Evolutionary conservation across 176 grass and related monocot species (phyloP).

Genomic region (Oryza meridionalis): DNA sequence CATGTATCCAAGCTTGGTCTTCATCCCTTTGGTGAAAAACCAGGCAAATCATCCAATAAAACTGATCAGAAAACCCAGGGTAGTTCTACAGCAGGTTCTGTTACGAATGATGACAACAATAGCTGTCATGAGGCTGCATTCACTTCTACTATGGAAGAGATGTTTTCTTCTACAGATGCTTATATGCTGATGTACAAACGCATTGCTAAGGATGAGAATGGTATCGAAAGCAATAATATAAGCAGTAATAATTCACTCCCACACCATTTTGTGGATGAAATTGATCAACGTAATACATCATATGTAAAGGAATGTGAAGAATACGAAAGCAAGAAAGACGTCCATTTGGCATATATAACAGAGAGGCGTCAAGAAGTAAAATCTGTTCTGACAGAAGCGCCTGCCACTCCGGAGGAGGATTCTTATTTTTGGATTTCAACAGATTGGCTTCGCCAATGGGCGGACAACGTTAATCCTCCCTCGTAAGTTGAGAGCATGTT

Average conservation of each 20-base stretch:
- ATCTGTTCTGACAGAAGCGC: slow-evolving; percentile 75
- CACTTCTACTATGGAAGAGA: slow-evolving; percentile 47
- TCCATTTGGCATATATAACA: slow-evolving; percentile 59
- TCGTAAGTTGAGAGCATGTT: slow-evolving; percentile 56
- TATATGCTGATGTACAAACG: slow-evolving; percentile 98
- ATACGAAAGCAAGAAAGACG: slow-evolving; percentile 76
- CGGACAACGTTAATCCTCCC: slow-evolving; percentile 74
- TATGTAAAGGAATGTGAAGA: slow-evolving; percentile 71
- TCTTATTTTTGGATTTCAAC: slow-evolving; percentile 96
- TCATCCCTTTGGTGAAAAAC: slow-evolving; percentile 88
- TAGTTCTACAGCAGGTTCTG: slow-evolving; percentile 41
- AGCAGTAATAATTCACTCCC: slow-evolving; percentile 64
- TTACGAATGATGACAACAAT: slow-evolving; percentile 48
- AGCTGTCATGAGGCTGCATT: slow-evolving; percentile 34
- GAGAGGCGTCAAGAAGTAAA: slow-evolving; percentile 92
- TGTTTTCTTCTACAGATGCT: slow-evolving; percentile 97
- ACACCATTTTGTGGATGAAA: slow-evolving; percentile 65
- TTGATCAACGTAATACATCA: slow-evolving; percentile 64
- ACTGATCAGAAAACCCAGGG: slow-evolving; percentile 48
- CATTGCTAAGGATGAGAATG: slow-evolving; percentile 47
- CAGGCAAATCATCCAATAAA: slow-evolving; percentile 65
- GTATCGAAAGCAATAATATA: slow-evolving; percentile 42
- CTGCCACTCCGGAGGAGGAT: slow-evolving; percentile 59
- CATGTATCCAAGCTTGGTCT: slow-evolving; percentile 85
- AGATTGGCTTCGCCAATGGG: slow-evolving; percentile 98